Conservation (phyloP, 2,329 filamentous ascomycete genomes). For the Phoma sp. region DNA sequence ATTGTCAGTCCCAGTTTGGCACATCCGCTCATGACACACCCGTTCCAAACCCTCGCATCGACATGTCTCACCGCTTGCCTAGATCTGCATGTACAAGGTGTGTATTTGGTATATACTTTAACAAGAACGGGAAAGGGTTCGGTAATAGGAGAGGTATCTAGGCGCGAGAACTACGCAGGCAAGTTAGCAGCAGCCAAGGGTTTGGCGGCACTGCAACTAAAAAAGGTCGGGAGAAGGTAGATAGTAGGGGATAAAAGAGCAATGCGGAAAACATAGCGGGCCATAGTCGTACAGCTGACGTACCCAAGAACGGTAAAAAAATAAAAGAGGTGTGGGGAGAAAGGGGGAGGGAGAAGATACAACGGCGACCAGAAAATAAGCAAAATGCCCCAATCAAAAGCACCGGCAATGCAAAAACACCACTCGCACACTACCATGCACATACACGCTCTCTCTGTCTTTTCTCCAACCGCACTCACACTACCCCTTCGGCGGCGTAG, state of each 20-base stretch:
- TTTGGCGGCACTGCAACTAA: neutral
- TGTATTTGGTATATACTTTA: too few relatives aligned
- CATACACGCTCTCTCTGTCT: too few relatives aligned
- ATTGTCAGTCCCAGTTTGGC: too few relatives aligned
- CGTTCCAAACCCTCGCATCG: too few relatives aligned
- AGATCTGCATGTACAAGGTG: too few relatives aligned
- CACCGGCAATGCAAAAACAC: too few relatives aligned
- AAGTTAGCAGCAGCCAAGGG: neutral
- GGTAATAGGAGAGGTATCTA: constrained; percentile 2
- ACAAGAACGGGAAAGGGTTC: too few relatives aligned
- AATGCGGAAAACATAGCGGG: too few relatives aligned
- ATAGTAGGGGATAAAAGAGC: neutral
- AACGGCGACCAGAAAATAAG: neutral
- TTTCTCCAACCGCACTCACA: neutral
- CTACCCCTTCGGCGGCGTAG: neutral
- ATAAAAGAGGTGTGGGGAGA: too few relatives aligned
- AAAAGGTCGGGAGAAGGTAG: neutral
- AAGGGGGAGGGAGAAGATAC: neutral
- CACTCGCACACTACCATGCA: too few relatives aligned
- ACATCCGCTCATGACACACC: too few relatives aligned
- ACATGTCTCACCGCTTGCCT: too few relatives aligned
- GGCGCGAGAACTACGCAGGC: neutral
- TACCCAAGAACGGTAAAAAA: neutral
- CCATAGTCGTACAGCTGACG: neutral
- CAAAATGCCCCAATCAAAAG: neutral